Evolutionary conservation across 805 yeast genomes (phyloP).

Genomic region (Torulaspora microellipsoides): DNA sequence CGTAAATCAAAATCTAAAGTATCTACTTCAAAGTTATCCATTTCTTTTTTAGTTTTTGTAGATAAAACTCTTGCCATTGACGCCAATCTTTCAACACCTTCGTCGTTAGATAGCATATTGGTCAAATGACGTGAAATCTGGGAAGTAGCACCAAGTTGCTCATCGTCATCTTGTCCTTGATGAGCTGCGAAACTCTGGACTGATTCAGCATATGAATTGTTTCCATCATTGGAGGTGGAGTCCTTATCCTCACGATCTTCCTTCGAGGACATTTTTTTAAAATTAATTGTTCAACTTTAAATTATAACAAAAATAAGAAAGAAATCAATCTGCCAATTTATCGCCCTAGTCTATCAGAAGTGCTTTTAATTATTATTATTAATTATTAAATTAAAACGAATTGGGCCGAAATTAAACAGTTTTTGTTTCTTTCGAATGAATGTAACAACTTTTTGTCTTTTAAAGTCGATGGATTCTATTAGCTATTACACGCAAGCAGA

Average conservation of each 20-base stretch:
- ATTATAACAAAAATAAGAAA: background rate
- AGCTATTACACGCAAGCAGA: no score
- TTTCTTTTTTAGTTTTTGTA: constrained; percentile 44
- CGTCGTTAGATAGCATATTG: constrained; percentile 33
- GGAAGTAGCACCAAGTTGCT: constrained; percentile 23
- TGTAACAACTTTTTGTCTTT: no score
- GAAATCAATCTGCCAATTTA: background rate
- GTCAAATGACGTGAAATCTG: constrained; percentile 32
- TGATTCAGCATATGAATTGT: constrained; percentile 25
- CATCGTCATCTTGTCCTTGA: constrained; percentile 14
- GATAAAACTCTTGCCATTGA: constrained; percentile 49
- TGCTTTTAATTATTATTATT: background rate
- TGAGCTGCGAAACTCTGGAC: constrained; percentile 21
- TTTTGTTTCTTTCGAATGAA: no score
- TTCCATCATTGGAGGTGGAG: constrained; percentile 18
- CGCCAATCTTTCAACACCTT: constrained; percentile 40
- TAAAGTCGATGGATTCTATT: no score
- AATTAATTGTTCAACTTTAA: background rate
- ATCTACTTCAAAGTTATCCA: constrained; percentile 41
- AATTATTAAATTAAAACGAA: background rate
- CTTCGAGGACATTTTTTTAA: constrained; percentile 18
- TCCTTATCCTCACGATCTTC: constrained; percentile 19
- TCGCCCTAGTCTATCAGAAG: background rate
- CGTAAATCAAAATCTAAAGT: constrained; percentile 46
- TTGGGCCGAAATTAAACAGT: no score